Evolutionary conservation across 2,329 filamentous ascomycete genomes (phyloP), one percentile per base, ranked within the genome.

Genomic region (Pseudonectria buxi): DNA sequence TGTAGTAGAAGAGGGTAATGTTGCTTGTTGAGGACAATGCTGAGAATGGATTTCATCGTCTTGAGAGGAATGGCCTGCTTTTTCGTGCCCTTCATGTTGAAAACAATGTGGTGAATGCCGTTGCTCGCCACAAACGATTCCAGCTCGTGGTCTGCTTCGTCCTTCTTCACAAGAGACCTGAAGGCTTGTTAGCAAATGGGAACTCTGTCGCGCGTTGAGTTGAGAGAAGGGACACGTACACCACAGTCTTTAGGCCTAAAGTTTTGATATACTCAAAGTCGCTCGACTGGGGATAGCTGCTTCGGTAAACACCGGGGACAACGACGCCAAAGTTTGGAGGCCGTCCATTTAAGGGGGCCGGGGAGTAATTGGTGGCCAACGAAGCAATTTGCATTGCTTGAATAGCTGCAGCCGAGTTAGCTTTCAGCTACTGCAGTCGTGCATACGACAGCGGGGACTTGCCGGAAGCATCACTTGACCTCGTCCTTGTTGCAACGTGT

Each of bases 31-130:
- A 90, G 69, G 27, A 90, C 73, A 28, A 90, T 65, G 10, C 74
- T 67, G 15, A 94, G 69, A 30, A 90, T 86, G 7, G 75, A 66
- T 43, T 74, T 71, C 72, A 95, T 86, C 16, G 79, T 77, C 29
- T 68, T 60, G 7, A 76, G 56, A 1, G 83, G 75, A 25, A 86
- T 86, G 7, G 72, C 71, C 36, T 81, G 70, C 49, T 89, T 88
- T 61, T 95, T 95, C 47, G 94, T 95, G n/a, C 88, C 83, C 43
- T 81, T 76, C 68, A 95, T 84, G 47, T 81, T 74, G 52, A 94
- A 82, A 28, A 85, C 70, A 45, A 79, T 67, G 49, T 94, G 86
- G 29, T 71, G 71, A 52, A 95, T 90, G 42, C 70, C 71, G 47
- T 83, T 77, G 5, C 65, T 59, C 26, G 68, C 56, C 47, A 94